Evolutionary conservation across 2,329 filamentous ascomycete species (phyloP), one percentile per base, ranked within the genome.

Genomic region (Aspergillus tamarii): DNA sequence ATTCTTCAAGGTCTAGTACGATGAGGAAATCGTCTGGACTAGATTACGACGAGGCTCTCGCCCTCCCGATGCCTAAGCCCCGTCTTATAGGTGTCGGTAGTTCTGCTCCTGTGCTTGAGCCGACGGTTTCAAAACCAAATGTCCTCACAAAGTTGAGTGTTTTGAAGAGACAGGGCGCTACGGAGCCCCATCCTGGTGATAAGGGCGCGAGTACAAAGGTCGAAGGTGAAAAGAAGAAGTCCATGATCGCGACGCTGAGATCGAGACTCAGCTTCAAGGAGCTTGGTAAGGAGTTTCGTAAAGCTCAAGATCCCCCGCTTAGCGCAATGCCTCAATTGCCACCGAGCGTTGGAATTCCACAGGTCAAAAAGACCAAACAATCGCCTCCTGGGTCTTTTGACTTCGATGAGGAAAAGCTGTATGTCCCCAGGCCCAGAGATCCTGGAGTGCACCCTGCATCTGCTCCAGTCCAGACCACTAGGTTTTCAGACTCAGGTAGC

Each of bases 181-280:
- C 64, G 9, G 68, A 72, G 34, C 64, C 67, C 8, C 32, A n/a
- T 21, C 23, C 43, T 8, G 41, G 53, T 21, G 64, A 57, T 45
- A 58, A 39, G 4, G 32, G 48, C 9, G 53, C 57, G 39, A 57
- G 62, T 12, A 26, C 61, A 28, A 53, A 39, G 8, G 53, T 26
- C 8, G 30, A 67, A 32, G 45, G 46, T 21, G 68, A 67, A 54
- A 73, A 73, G 36, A 71, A 64, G 54, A 70, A 56, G 52, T 75
- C 72, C 2, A 69, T 64, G 10, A 60, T 76, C 34, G 69, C 71
- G 1, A 56, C 68, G 4, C 64, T 76, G 43, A 67, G 67, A 43
- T 72, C 71, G 4, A 76, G 76, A 60, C 67, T 75, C 34, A 75
- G 73, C 45, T 65, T 75, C 53, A 75, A 73, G 21, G 73, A 75